phyloP scores from a whole-genome alignment of 805 yeast species.

The Candida coleopterorum region DNA sequence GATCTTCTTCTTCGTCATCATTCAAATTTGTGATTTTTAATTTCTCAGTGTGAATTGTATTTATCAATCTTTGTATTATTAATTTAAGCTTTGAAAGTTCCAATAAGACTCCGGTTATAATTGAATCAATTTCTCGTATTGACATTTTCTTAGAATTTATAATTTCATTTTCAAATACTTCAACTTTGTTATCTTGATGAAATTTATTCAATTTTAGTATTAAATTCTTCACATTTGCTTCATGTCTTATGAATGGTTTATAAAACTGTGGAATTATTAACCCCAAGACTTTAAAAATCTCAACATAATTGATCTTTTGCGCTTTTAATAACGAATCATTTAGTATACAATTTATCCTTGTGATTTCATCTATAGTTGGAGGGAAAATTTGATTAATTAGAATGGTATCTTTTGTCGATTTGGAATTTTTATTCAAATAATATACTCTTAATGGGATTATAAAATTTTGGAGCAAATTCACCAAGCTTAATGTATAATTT shows the following conservation, averaged over 20 bases:
- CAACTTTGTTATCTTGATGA: constrained; percentile 20
- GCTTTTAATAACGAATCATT: constrained; percentile 72
- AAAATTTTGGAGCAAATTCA: constrained; percentile 71
- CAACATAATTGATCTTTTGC: constrained; percentile 63
- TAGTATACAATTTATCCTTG: constrained; percentile 81
- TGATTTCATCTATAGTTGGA: constrained; percentile 92
- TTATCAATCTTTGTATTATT: constrained; percentile 57
- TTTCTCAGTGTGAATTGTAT: constrained; percentile 26
- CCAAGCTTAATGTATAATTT: constrained; percentile 65
- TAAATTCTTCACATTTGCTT: constrained; percentile 79
- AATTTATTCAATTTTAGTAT: constrained; percentile 43
- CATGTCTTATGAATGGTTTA: constrained; percentile 90
- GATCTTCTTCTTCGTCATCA: constrained; percentile 3
- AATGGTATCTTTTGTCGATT: constrained; percentile 46
- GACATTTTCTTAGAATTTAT: constrained; percentile 29
- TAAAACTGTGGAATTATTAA: constrained; percentile 84
- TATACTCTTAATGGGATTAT: constrained; percentile 73
- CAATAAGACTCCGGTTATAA: constrained; percentile 59
- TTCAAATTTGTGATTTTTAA: not conserved
- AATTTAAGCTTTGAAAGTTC: constrained; percentile 70
- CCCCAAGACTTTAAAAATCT: constrained; percentile 75
- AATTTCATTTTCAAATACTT: constrained; percentile 22
- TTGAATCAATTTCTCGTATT: constrained; percentile 28
- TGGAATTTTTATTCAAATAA: constrained; percentile 34
- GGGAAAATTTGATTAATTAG: constrained; percentile 81